These are phyloP conservation scores for Juglanconis oblonga DNA, from an alignment of 2,329 filamentous ascomycete genomes.

Conservation along the genomic window DNA sequence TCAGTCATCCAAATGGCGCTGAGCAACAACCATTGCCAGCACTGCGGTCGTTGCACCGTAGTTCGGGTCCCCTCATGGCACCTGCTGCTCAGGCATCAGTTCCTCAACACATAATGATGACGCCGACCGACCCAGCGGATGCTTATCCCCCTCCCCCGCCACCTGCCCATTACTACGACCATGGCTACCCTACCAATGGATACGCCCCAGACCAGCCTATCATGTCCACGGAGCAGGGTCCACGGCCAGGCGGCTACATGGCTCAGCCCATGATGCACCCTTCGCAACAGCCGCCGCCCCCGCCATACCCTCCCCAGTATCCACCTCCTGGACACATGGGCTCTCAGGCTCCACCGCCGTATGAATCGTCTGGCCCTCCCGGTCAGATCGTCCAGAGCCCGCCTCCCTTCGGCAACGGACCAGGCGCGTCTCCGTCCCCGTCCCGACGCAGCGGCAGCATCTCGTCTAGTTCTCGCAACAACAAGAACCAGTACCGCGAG, in stretches of 20 bases:
- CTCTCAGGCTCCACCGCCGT: constrained; percentile 1
- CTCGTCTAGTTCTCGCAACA: constrained; percentile 27
- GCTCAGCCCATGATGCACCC: constrained; percentile 12
- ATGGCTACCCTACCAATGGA: constrained; percentile 12
- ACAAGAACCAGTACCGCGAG: constrained; percentile 47
- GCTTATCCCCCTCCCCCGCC: constrained; percentile 10
- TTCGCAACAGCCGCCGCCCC: constrained; percentile 9
- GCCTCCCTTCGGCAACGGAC: constrained; percentile 13
- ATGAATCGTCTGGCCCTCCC: constrained; percentile 1
- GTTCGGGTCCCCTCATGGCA: constrained; percentile 11
- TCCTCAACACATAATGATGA: neutral
- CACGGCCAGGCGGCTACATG: constrained; percentile 12
- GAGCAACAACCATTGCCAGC: constrained; percentile 10
- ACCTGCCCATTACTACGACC: constrained; percentile 8
- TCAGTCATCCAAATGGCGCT: constrained; percentile 14
- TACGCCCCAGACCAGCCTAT: constrained; percentile 18
- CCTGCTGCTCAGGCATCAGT: constrained; percentile 1
- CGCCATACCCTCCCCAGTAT: constrained; percentile 8
- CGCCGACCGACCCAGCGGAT: constrained; percentile 2
- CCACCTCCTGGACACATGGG: constrained; percentile 1
- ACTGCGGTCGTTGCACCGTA: constrained; percentile 13
- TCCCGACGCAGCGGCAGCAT: constrained; percentile 29
- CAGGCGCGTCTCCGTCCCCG: constrained; percentile 27
- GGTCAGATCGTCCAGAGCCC: constrained; percentile 15
- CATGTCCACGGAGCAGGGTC: constrained; percentile 17